Percentiles rank a stretch among this genome's conserved stretches.
These are phyloP conservation scores for Pluteus cervinus DNA, from an alignment of 768 basidiomycete species.

Conservation along the genomic window DNA sequence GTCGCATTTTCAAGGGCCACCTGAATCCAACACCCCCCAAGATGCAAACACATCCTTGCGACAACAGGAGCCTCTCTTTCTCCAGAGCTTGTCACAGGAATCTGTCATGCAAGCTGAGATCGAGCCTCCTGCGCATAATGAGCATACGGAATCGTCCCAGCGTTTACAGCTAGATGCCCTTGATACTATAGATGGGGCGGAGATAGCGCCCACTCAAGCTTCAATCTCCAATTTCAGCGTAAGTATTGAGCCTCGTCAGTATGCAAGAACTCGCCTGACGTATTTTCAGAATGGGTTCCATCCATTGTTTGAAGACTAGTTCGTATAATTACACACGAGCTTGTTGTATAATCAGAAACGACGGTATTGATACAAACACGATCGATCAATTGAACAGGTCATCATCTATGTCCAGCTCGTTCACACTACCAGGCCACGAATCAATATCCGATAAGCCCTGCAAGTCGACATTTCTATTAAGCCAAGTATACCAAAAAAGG, in stretches of 20 bases:
- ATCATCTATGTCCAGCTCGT: too few relatives aligned
- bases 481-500: too few relatives aligned
- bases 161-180: constrained; percentile 24
- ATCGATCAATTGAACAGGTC: too few relatives aligned
- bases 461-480: not conserved
- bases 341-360: too few relatives aligned
- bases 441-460: not conserved
- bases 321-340: too few relatives aligned
- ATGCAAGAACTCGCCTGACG: constrained; percentile 1
- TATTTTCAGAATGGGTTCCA: constrained; percentile 31
- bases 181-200: constrained; percentile 28
- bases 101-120: too few relatives aligned
- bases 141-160: constrained; percentile 17
- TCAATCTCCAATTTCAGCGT: constrained; percentile 27
- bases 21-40: too few relatives aligned
- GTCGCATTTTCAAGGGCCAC: constrained; percentile 25
- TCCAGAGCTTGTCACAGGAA: too few relatives aligned
- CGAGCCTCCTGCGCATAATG: constrained; percentile 11
- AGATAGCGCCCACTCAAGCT: constrained; percentile 35
- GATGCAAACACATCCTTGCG: too few relatives aligned
- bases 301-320: constrained; percentile 48
- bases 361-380: too few relatives aligned
- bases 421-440: too few relatives aligned
- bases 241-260: constrained; percentile 4
- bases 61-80: too few relatives aligned